Conservation (phyloP, 441 rosid genomes). For the Bocquillonia castaneifolia region DNA sequence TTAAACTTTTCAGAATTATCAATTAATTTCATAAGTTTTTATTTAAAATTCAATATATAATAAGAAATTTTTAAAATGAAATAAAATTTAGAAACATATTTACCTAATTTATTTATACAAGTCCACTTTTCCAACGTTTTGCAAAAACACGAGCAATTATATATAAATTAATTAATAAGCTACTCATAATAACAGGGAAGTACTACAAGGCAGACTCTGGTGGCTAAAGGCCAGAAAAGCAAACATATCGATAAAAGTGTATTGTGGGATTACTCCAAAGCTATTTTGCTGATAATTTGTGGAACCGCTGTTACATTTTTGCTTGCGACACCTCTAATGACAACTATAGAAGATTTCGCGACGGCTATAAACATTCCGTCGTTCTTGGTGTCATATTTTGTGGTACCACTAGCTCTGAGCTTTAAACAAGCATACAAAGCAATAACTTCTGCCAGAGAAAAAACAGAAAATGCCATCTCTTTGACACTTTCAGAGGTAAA, state of each 20-base stretch:
- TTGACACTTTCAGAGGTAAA: constrained; percentile 46
- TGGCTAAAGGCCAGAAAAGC: constrained; percentile 13
- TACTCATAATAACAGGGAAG: constrained; percentile 27
- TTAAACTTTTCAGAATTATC: no score
- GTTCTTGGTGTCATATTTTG: constrained; percentile 41
- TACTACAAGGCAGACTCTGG: constrained; percentile 30
- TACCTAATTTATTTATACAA: no score
- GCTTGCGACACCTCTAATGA: constrained; percentile 45
- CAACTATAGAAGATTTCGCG: constrained; percentile 32
- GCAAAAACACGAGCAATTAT: neutral
- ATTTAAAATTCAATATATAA: no score
- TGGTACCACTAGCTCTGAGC: constrained; percentile 43
- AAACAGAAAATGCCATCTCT: constrained; percentile 37
- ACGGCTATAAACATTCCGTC: constrained; percentile 40
- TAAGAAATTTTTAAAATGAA: no score
- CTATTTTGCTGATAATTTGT: constrained; percentile 27
- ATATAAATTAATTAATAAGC: no score
- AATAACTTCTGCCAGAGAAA: constrained; percentile 33
- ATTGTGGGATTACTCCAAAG: constrained; percentile 40
- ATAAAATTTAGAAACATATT: no score
- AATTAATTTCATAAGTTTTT: no score
- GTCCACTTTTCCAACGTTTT: no score
- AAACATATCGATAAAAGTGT: constrained; percentile 13
- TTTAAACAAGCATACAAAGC: constrained; percentile 29
- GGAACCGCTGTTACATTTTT: constrained; percentile 38